These are phyloP conservation scores for Leccinum pellstonianum DNA, from an alignment of 768 basidiomycete species.

Conservation along the genomic window DNA sequence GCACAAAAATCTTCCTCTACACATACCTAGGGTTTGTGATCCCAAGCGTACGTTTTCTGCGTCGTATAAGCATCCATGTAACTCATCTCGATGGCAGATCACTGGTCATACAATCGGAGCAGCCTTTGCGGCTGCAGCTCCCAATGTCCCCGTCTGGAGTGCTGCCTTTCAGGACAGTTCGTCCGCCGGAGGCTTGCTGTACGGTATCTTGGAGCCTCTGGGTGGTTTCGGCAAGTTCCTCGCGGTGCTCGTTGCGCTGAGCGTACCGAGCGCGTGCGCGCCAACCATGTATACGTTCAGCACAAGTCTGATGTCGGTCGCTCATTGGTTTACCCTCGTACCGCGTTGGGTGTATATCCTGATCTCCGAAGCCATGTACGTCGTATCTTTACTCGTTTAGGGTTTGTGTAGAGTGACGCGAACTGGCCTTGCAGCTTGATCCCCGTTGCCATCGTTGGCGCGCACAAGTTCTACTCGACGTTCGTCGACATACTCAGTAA, in stretches of 20 bases:
- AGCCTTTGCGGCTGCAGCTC: slow-evolving; percentile 44
- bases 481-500: slow-evolving; percentile 43
- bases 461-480: slow-evolving; percentile 43
- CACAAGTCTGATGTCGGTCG: slow-evolving; percentile 44
- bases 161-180: slow-evolving; percentile 39
- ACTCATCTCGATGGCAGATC: slow-evolving; percentile 27
- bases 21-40: slow-evolving; percentile 47
- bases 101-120: slow-evolving; percentile 45
- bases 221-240: slow-evolving; percentile 49
- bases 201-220: slow-evolving; percentile 37
- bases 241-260: slow-evolving; percentile 50
- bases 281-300: slow-evolving; percentile 59
- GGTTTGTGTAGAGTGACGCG: not conserved
- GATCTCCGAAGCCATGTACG: slow-evolving; percentile 45
- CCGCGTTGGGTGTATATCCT: slow-evolving; percentile 50
- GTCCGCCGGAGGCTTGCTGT: slow-evolving; percentile 46
- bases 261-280: slow-evolving; percentile 53
- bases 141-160: slow-evolving; percentile 38
- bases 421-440: slow-evolving; percentile 35
- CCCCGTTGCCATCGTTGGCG: slow-evolving; percentile 48
- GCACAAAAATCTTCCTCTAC: slow-evolving; percentile 41
- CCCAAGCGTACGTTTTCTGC: slow-evolving; percentile 36
- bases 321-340: slow-evolving; percentile 33
- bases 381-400: not conserved
- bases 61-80: not conserved